Evolutionary conservation across 2,329 filamentous ascomycete species (phyloP), one percentile per base, ranked within the genome.

Genomic region (Fusarium staphyleae): DNA sequence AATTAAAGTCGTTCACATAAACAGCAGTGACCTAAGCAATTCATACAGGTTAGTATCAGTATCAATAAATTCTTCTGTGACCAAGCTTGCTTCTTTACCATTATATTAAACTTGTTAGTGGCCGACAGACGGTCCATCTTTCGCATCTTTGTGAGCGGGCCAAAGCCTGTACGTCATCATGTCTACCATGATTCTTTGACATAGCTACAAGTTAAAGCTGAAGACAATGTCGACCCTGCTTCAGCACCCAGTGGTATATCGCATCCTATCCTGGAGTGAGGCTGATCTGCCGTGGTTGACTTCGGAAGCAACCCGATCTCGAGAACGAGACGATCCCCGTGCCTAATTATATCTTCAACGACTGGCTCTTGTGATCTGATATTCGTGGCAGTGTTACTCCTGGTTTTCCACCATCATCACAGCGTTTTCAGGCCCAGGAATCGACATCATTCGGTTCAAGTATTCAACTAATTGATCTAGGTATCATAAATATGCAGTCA

Each of bases 401-500:
- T 19, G 19, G 34, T 6, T 39, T 18, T 40, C 18, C 19, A 49
- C 26, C 18, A 24, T 15, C 2, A 43, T 24, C 41, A 13, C n/a
- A 14, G 4, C 24, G 37, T 14, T 4, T 44, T 16, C 13, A 59
- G 14, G 13, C 14, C 14, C 16, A 29, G 35, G 39, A 12, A 44
- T 36, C 37, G 24, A 34, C n/a, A 26, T 34, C 4, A 32, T 14
- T 8, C 15, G 15, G 35, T 28, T 13, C 18, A 11, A 34, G 11
- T 44, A 36, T 34, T 43, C 49, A 44, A 33, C 47, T 48, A 48
- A 30, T 57, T 19, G 45, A 16, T 48, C 44, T 46, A 54, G 56
- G 56, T 60, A 60, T 60, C 42, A 59, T 36, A 19, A 15, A 26
- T 60, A 29, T 26, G 53, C 52, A 47, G 57, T 53, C 52, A 36